Base-by-base conservation (phyloP, 2,329 filamentous ascomycete genomes). In the Claviceps monticola region DNA sequence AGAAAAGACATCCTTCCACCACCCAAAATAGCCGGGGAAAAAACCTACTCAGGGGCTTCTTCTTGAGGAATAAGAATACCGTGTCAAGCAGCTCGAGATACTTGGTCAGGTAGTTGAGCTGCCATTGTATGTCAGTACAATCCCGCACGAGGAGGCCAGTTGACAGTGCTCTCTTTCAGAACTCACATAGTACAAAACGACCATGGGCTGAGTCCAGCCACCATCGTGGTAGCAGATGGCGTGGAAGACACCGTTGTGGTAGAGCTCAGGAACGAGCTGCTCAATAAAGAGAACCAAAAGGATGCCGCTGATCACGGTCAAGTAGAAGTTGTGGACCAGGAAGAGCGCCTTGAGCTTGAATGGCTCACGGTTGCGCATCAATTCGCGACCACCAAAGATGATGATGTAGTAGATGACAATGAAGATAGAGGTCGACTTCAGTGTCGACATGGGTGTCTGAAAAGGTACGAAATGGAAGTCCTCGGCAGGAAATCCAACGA, bases 31-130 rank as follows among this genome's bases (percentile, higher is more conserved):
- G 29, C 29, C 29, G 29, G 29, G 5, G 34, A 13, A 17, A 13
- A 26, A 26, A 47, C 66, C 36, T 61, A 69, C 66, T 96, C 68
- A 96, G 74, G 51, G 91, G 91, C 84, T 97, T 97, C 84, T 97
- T 97, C 84, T 97, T 97, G 69, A 97, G 81, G 75, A 96, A 93
- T 52, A 97, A 77, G 79, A 97, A 97, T 67, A 91, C 83, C 54
- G 91, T 97, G 71, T 97, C 91, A 61, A 97, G 74, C 59, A 97
- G 78, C 72, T 97, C 91, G 59, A 96, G 80, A 71, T 95, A 97
- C 73, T 97, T 97, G 73, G 90, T 97, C 51, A 96, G 80, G 75
- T 97, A 97, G 77, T 94, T 97, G 66, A 97, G 79, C 90, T 96
- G 65, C 59, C 26, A 17, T 37, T n/a, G n/a, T 17, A 38, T 50